A percentile compares a stretch with the other conserved stretches of the same genome.
phyloP scores from a whole-genome alignment of 208 protist species.

The Trypanosoma conorhini region DNA sequence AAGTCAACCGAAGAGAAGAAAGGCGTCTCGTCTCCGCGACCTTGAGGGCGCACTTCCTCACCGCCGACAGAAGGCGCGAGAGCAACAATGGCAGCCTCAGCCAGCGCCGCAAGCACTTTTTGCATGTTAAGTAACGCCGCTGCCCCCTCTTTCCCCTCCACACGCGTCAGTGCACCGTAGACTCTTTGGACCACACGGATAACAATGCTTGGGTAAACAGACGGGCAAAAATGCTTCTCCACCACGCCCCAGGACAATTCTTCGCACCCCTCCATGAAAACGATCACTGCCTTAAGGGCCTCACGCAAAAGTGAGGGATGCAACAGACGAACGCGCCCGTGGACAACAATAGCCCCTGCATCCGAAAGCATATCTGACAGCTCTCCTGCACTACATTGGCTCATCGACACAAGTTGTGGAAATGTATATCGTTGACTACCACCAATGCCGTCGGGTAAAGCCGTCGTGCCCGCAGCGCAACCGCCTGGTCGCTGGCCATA shows the following conservation, averaged over 20 bases:
- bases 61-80: neutral
- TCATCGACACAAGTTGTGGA: constrained; percentile 39
- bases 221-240: constrained; percentile 44
- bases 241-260: constrained; percentile 36
- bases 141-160: neutral
- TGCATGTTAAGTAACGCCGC: constrained; percentile 26
- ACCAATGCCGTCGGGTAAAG: neutral
- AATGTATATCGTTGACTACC: constrained; percentile 37
- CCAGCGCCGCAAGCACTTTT: constrained; percentile 45
- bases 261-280: constrained; percentile 39
- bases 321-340: constrained; percentile 54
- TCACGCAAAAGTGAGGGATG: constrained; percentile 40
- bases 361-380: constrained; percentile 35
- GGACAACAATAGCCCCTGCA: constrained; percentile 53
- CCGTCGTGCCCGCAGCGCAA: neutral
- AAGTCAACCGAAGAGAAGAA: constrained; percentile 34
- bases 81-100: constrained; percentile 37
- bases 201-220: constrained; percentile 54
- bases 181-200: constrained; percentile 46
- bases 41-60: neutral
- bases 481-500: neutral
- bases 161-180: constrained; percentile 30
- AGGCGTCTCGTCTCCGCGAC: neutral
- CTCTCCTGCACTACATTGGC: constrained; percentile 51
- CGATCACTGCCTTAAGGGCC: constrained; percentile 36